These are phyloP conservation scores for Ambrosiella cleistominuta DNA, from an alignment of 2,329 filamentous ascomycete genomes.

Conservation along the genomic window DNA sequence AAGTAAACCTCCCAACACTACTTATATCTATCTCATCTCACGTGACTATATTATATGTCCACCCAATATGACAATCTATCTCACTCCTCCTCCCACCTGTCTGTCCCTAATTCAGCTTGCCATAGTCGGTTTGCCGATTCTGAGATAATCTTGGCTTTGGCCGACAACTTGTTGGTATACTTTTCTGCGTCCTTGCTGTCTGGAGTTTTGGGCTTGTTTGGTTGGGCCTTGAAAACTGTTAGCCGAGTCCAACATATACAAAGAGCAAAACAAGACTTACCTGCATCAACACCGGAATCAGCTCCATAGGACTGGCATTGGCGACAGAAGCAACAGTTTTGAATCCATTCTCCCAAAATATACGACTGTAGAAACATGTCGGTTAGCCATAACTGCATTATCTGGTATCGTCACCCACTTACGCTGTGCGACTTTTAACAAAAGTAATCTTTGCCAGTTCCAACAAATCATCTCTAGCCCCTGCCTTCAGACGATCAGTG, in stretches of 20 bases:
- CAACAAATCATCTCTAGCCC: constrained; percentile 52
- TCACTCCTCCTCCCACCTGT: constrained; percentile 1
- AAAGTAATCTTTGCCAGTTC: constrained; percentile 55
- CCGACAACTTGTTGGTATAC: constrained; percentile 43
- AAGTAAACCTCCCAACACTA: no score
- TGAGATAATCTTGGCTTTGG: constrained; percentile 51
- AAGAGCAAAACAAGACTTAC: constrained; percentile 21
- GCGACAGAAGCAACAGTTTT: constrained; percentile 50
- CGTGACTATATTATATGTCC: background rate
- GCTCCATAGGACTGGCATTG: constrained; percentile 48
- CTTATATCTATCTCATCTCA: background rate
- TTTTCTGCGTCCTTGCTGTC: constrained; percentile 34
- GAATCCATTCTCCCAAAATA: constrained; percentile 64
- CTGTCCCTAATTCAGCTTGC: constrained; percentile 22
- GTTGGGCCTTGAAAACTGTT: constrained; percentile 36
- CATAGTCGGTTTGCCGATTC: constrained; percentile 52
- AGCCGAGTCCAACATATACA: background rate
- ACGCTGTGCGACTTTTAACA: constrained; percentile 60
- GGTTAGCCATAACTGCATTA: background rate
- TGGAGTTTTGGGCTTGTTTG: constrained; percentile 42
- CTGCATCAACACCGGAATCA: constrained; percentile 56
- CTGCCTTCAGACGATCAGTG: constrained; percentile 54
- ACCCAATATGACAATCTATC: background rate
- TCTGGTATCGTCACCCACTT: constrained; percentile 16
- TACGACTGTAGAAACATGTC: constrained; percentile 21